Percentiles rank a stretch among this genome's conserved stretches.
These are phyloP conservation scores for Allium cepa DNA, from an alignment of 106 monocot species.

Conservation along the genomic window DNA sequence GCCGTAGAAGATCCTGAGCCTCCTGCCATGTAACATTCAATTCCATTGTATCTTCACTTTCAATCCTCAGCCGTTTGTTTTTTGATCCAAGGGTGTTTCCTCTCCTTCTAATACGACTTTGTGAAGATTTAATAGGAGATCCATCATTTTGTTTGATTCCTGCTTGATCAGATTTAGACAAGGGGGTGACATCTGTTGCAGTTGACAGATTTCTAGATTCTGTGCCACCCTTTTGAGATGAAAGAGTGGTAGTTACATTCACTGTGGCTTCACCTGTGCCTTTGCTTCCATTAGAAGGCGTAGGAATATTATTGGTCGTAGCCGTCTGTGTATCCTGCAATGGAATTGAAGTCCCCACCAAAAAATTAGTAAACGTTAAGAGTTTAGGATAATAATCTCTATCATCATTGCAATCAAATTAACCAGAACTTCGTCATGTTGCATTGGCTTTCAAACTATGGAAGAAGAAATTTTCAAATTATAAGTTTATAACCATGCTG, in stretches of 20 bases:
- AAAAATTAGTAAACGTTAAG: too few species aligned
- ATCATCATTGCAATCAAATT: too few species aligned
- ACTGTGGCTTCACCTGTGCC: conserved; percentile 23
- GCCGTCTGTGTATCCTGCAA: conserved; percentile 47
- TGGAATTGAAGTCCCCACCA: not conserved
- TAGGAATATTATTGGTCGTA: conserved; percentile 47
- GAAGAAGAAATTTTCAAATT: too few species aligned
- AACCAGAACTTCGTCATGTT: too few species aligned
- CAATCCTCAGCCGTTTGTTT: conserved; percentile 77
- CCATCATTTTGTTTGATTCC: conserved; percentile 58
- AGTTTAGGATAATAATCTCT: too few species aligned
- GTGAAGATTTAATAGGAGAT: conserved; percentile 22
- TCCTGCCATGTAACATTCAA: conserved; percentile 96
- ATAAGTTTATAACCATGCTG: too few species aligned
- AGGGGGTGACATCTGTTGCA: conserved; percentile 26
- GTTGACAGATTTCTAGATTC: conserved; percentile 32
- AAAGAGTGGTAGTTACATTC: conserved; percentile 12
- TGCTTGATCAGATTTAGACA: conserved; percentile 37
- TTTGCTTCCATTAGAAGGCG: conserved; percentile 24
- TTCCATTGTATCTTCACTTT: conserved; percentile 87
- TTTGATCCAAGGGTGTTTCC: conserved; percentile 48
- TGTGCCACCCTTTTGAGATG: conserved; percentile 29
- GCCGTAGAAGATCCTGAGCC: conserved; percentile 79
- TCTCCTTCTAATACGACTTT: conserved; percentile 44
- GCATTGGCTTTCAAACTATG: too few species aligned